phyloP scores from a whole-genome alignment of 768 basidiomycete genomes.

The Hebeloma cylindrosporum region DNA sequence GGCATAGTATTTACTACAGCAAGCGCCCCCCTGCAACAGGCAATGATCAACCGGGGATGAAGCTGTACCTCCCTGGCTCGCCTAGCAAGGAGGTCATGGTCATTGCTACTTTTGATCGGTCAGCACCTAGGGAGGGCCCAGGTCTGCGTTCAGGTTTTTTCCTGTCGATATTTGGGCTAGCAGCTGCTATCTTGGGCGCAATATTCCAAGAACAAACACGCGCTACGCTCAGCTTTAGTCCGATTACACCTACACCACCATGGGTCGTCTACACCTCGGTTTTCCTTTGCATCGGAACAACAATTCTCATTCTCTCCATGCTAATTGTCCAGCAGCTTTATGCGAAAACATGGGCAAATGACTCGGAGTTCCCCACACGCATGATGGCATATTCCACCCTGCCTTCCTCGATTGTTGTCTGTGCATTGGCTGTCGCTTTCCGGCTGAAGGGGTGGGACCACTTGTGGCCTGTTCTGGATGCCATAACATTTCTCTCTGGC shows the following conservation, averaged over 20 bases:
- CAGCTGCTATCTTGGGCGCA: slow-evolving; percentile 27
- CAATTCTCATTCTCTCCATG: slow-evolving; percentile 15
- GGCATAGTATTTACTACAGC: slow-evolving; percentile 23
- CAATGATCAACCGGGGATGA: slow-evolving; percentile 21
- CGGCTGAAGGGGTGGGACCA: slow-evolving; percentile 5
- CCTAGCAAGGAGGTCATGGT: slow-evolving; percentile 20
- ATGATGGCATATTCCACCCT: slow-evolving; percentile 21
- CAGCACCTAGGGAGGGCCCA: slow-evolving; percentile 22
- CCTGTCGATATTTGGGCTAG: slow-evolving; percentile 20
- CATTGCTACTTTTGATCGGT: slow-evolving; percentile 27
- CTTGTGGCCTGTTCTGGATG: slow-evolving; percentile 28
- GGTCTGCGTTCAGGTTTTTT: slow-evolving; percentile 24
- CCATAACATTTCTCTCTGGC: slow-evolving; percentile 25
- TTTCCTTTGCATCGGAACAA: slow-evolving; percentile 8
- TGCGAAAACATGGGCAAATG: slow-evolving; percentile 22
- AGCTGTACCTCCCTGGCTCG: slow-evolving; percentile 20
- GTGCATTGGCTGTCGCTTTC: slow-evolving; percentile 19
- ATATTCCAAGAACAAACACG: slow-evolving; percentile 25
- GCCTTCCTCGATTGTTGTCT: slow-evolving; percentile 16
- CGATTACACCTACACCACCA: slow-evolving; percentile 14
- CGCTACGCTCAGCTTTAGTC: slow-evolving; percentile 20
- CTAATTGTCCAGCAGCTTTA: slow-evolving; percentile 15
- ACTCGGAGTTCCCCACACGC: slow-evolving; percentile 20
- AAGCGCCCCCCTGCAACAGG: slow-evolving; percentile 8
- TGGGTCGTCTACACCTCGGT: slow-evolving; percentile 28